Conservation (phyloP, 371 early-diverging fungal species). For the Amoeboaphelidium protococcarum region DNA sequence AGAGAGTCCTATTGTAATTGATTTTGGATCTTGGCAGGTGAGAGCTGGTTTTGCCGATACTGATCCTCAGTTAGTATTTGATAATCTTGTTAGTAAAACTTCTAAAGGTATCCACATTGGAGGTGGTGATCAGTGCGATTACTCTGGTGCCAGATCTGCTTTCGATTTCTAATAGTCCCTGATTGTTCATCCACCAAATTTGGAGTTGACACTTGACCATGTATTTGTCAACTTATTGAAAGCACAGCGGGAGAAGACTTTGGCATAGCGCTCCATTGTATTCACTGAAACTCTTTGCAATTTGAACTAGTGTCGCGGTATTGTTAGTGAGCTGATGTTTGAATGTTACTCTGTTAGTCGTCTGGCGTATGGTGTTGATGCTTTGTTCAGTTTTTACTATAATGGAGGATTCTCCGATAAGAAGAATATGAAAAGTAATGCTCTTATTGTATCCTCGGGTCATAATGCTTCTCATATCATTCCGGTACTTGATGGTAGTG, state of each 20-base stretch:
- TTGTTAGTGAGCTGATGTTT: conserved; percentile 57
- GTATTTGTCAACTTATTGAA: no score
- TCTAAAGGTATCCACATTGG: background rate
- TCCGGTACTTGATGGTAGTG: conserved; percentile 24
- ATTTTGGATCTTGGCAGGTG: background rate
- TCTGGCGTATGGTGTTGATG: conserved; percentile 56
- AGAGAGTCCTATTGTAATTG: background rate
- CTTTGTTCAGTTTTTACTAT: conserved; percentile 49
- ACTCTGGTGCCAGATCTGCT: no score
- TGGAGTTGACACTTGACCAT: no score
- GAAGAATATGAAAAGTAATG: conserved; percentile 13
- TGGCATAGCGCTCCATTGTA: conserved; percentile 42
- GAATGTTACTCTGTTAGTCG: conserved; percentile 51
- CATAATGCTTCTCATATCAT: conserved; percentile 42
- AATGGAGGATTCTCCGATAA: conserved; percentile 18
- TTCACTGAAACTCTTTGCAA: conserved; percentile 59
- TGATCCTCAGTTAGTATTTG: background rate
- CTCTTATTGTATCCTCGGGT: conserved; percentile 42
- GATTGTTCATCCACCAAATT: no score
- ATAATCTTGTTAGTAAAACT: background rate
- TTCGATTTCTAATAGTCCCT: no score
- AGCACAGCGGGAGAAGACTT: no score
- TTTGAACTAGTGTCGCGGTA: conserved; percentile 43
- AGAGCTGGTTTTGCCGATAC: background rate
- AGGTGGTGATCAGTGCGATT: no score